Percentiles rank a stretch among this genome's conserved stretches.
Conservation (phyloP, 2,329 filamentous ascomycete genomes). For the Microcyclospora tardicrescens region DNA sequence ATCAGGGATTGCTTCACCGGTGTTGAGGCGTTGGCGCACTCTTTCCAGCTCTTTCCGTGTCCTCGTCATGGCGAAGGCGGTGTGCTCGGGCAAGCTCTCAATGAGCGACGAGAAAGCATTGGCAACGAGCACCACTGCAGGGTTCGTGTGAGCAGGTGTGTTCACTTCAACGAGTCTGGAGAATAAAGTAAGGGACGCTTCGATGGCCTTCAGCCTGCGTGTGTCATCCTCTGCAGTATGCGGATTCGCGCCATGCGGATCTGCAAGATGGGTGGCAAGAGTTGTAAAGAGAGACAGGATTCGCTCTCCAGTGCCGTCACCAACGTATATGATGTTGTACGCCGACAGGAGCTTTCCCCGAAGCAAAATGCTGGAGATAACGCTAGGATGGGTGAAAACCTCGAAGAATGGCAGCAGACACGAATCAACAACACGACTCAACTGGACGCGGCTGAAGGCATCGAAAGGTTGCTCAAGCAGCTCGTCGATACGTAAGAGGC, state of each 20-base stretch:
- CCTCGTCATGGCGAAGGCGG: background rate
- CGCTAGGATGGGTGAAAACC: constrained; percentile 28
- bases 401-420: constrained; percentile 31
- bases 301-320: constrained; percentile 22
- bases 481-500: constrained; percentile 11
- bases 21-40: constrained; percentile 2
- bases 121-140: constrained; percentile 4
- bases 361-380: constrained; percentile 30
- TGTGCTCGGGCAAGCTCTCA: background rate
- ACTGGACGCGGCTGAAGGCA: background rate
- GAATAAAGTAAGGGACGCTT: constrained; percentile 2
- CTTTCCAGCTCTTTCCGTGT: constrained; percentile 1
- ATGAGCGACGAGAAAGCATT: constrained; percentile 4
- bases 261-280: constrained; percentile 2
- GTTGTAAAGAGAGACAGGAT: constrained; percentile 25
- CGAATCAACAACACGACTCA: no score
- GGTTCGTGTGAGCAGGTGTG: constrained; percentile 6
- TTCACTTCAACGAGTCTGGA: constrained; percentile 6
- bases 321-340: constrained; percentile 32
- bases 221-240: background rate
- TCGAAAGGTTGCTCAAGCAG: constrained; percentile 4
- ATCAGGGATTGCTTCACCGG: constrained; percentile 3
- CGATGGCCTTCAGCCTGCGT: constrained; percentile 9
- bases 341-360: constrained; percentile 31
- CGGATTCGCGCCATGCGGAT: background rate